Conservation (phyloP, 208 protist genomes). For the Lotmaria passim region DNA sequence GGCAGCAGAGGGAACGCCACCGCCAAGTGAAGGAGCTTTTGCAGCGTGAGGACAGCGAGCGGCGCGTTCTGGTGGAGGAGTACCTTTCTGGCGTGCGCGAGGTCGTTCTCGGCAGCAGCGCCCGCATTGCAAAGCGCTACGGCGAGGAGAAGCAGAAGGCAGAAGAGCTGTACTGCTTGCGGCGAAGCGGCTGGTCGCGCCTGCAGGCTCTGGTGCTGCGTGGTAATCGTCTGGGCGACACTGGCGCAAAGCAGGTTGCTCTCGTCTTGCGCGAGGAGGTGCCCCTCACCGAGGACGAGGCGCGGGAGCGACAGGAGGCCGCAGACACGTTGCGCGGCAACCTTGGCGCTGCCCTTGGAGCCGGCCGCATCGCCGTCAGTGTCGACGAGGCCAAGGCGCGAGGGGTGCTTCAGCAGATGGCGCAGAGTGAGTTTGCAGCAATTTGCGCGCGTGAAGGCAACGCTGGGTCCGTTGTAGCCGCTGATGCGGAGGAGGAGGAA, state of each 20-base stretch:
- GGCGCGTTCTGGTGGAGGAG: not conserved
- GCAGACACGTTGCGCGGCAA: conserved; percentile 29
- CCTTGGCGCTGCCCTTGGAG: conserved; percentile 35
- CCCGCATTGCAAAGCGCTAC: not conserved
- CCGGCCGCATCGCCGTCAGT: conserved; percentile 23
- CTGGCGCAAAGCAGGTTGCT: conserved; percentile 52
- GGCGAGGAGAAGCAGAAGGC: conserved; percentile 43
- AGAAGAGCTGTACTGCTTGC: conserved; percentile 63
- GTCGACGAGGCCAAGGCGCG: conserved; percentile 40
- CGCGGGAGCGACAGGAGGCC: conserved; percentile 44
- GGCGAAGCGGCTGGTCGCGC: conserved; percentile 83
- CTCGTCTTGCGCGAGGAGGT: conserved; percentile 62
- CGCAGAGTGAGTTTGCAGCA: conserved; percentile 6
- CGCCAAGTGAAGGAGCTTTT: conserved; percentile 13
- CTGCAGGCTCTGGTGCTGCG: conserved; percentile 66
- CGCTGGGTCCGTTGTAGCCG: not conserved
- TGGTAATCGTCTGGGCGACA: conserved; percentile 71
- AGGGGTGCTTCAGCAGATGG: conserved; percentile 22
- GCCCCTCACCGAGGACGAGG: conserved; percentile 65
- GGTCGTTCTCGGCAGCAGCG: conserved; percentile 15
- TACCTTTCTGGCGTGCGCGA: conserved; percentile 6
- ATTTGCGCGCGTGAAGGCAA: not conserved
- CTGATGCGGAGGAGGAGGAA: conserved; percentile 42
- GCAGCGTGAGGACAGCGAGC: conserved; percentile 7
- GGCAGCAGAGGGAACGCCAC: conserved; percentile 7